A percentile compares a stretch with the other conserved stretches of the same genome.
phyloP scores from a whole-genome alignment of 371 early-diverging fungal genomes.

The Mucor mucedo region DNA sequence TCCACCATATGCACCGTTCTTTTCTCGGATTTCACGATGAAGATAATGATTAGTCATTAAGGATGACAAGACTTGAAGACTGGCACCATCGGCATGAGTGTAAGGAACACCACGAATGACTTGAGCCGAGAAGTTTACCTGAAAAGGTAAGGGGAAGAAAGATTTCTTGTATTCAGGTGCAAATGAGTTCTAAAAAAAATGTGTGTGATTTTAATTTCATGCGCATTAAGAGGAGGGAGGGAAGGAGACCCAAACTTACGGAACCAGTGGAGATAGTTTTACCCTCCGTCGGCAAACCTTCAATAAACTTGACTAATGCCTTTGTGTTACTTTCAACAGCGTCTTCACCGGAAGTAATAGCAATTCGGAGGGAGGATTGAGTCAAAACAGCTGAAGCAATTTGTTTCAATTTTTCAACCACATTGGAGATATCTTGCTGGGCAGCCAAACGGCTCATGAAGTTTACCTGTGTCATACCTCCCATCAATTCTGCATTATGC shows the following conservation, averaged over 20 bases:
- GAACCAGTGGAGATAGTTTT: slow-evolving; percentile 17
- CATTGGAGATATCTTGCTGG: slow-evolving; percentile 62
- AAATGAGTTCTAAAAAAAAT: slow-evolving; percentile 31
- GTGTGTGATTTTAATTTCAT: background rate
- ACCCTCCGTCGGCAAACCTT: slow-evolving; percentile 46
- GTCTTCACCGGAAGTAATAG: slow-evolving; percentile 71
- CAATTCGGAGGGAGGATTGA: slow-evolving; percentile 67
- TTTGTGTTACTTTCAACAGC: slow-evolving; percentile 64
- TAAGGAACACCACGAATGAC: slow-evolving; percentile 82
- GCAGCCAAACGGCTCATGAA: slow-evolving; percentile 77
- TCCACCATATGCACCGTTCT: slow-evolving; percentile 96
- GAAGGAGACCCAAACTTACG: slow-evolving; percentile 24
- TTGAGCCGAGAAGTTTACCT: slow-evolving; percentile 85
- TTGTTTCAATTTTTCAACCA: slow-evolving; percentile 65
- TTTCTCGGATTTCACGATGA: slow-evolving; percentile 95
- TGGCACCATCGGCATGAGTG: slow-evolving; percentile 80
- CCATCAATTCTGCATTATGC: slow-evolving; percentile 62
- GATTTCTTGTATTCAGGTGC: slow-evolving; percentile 46
- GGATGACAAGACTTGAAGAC: slow-evolving; percentile 79
- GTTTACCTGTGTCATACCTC: slow-evolving; percentile 82
- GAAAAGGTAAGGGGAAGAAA: slow-evolving; percentile 79
- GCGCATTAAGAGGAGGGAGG: slow-evolving; percentile 2
- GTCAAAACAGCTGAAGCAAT: slow-evolving; percentile 61
- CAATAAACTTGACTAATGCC: slow-evolving; percentile 56
- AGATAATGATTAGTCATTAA: slow-evolving; percentile 84